Base-by-base conservation (phyloP, 129 eudicot species). In the carrot (Daucus carota) region DNA sequence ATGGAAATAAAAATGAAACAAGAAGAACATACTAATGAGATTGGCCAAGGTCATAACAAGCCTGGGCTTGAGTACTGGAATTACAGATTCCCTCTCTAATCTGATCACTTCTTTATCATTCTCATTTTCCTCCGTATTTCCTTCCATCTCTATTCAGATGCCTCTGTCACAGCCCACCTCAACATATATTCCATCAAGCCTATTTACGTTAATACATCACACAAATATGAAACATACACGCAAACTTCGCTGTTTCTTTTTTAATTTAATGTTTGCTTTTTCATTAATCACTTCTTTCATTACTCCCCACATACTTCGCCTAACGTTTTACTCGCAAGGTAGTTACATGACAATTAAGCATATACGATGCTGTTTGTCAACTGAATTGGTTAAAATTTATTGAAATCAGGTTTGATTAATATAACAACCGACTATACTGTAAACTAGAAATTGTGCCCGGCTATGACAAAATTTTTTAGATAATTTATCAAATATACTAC, bases 41-140 rank as follows among this genome's bases (percentile, higher is more conserved):
- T 88, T 88, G 72, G 98, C 92, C 67, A 93, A 77, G 81, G 81
- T 76, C 89, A 93, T 89, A 78, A 87, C 84, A 77, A 90, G 87
- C 68, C 81, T 87, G 72, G 98, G 98, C 85, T 93, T 93, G 76
- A 93, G 76, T 67, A 93, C 72, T 24, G 98, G 96, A 77, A 93
- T 90, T 8, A 93, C 98, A 1, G 98, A 87, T 79, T 93, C 98
- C 40, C 88, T 84, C 87, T 93, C 98, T 88, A 93, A 79, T 36
- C 92, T 86, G 75, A 93, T 93, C 44, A 93, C 90, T 20, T 93
- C 98, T 47, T 75, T 84, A 69, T 83, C 88, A 68, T 84, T 83
- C 79, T 81, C n/a, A 70, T 70, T 47, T 5, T 40, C 74, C 77
- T 31, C 24, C 38, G 33, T 46, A 14, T 73, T 47, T 32, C 26